phyloP scores from a whole-genome alignment of 1,284 basidiomycete species.

The Waitea zeae region DNA sequence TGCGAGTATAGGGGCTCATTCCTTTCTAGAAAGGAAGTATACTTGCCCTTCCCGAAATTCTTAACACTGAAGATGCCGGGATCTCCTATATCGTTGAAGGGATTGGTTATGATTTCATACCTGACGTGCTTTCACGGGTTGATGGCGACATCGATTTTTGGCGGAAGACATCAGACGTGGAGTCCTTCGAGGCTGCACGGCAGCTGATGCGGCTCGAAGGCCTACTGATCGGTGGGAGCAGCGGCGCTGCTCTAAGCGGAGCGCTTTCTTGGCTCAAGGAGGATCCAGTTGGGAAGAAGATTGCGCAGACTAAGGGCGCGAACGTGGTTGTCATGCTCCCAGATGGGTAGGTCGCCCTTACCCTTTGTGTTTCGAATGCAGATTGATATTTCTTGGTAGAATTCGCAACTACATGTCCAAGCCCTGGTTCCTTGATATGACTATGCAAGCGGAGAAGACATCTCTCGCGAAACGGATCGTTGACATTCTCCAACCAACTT shows the following conservation, averaged over 20 bases:
- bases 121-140: slow-evolving; percentile 56
- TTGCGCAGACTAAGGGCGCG: slow-evolving; percentile 53
- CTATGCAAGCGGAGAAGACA: slow-evolving; percentile 34
- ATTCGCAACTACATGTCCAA: slow-evolving; percentile 97
- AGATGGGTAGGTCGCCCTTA: slow-evolving; percentile 51
- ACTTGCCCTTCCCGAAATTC: slow-evolving; percentile 51
- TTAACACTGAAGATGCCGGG: slow-evolving; percentile 29
- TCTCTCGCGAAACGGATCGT: slow-evolving; percentile 31
- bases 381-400: slow-evolving; percentile 21
- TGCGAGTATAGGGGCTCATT: no score
- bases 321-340: slow-evolving; percentile 86
- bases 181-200: slow-evolving; percentile 65
- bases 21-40: slow-evolving; percentile 71
- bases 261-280: slow-evolving; percentile 65
- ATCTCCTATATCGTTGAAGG: slow-evolving; percentile 76
- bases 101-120: slow-evolving; percentile 89
- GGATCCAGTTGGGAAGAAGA: slow-evolving; percentile 43
- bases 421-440: slow-evolving; percentile 63
- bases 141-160: slow-evolving; percentile 46
- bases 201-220: slow-evolving; percentile 79
- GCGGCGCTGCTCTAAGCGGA: slow-evolving; percentile 72
- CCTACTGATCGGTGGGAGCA: slow-evolving; percentile 82
- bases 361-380: background rate
- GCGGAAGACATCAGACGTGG: slow-evolving; percentile 77
- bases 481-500: slow-evolving; percentile 15